Percentiles rank a stretch among this genome's conserved stretches.
phyloP scores from a whole-genome alignment of 2,329 filamentous ascomycete species.

The Diaporthe citrichinensis region DNA sequence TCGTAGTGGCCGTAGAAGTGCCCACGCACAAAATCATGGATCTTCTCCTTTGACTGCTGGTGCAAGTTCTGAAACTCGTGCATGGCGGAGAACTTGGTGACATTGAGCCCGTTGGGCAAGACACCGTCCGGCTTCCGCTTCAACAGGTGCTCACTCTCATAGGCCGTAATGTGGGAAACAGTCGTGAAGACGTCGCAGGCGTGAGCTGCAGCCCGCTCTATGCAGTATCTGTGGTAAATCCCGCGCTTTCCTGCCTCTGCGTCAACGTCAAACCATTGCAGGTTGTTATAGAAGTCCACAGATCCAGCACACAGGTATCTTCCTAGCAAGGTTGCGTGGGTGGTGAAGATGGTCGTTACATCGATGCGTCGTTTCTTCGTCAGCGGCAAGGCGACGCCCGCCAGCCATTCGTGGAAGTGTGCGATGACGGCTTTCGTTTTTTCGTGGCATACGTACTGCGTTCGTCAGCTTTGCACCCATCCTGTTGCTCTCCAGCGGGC shows the following conservation, averaged over 20 bases:
- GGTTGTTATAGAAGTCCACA: slow-evolving; percentile 99
- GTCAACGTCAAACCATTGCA: slow-evolving; percentile 97
- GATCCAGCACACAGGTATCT: slow-evolving; percentile 97
- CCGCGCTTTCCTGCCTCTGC: slow-evolving; percentile 97
- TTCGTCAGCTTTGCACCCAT: slow-evolving; percentile 43
- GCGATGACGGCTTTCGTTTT: slow-evolving; percentile 93
- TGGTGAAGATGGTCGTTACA: slow-evolving; percentile 98
- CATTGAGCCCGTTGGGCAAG: slow-evolving; percentile 95
- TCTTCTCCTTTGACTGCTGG: slow-evolving; percentile 96
- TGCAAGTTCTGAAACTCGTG: slow-evolving; percentile 99
- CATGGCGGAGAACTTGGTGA: slow-evolving; percentile 97
- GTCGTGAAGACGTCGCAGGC: slow-evolving; percentile 97
- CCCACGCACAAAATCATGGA: slow-evolving; percentile 96
- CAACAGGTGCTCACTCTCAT: slow-evolving; percentile 96
- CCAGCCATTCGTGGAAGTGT: slow-evolving; percentile 99
- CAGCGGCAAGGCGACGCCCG: slow-evolving; percentile 91
- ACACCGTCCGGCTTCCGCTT: slow-evolving; percentile 99
- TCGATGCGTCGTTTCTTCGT: slow-evolving; percentile 96
- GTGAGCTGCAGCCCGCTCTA: slow-evolving; percentile 93
- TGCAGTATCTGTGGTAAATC: slow-evolving; percentile 98
- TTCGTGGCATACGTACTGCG: slow-evolving; percentile 92
- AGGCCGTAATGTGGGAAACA: slow-evolving; percentile 98
- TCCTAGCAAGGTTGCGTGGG: slow-evolving; percentile 94
- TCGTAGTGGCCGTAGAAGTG: slow-evolving; percentile 99
- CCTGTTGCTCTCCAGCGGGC: not conserved